These are phyloP conservation scores for Ascochyta viciae-villosae DNA, from an alignment of 2,329 filamentous ascomycete genomes.

Conservation along the genomic window DNA sequence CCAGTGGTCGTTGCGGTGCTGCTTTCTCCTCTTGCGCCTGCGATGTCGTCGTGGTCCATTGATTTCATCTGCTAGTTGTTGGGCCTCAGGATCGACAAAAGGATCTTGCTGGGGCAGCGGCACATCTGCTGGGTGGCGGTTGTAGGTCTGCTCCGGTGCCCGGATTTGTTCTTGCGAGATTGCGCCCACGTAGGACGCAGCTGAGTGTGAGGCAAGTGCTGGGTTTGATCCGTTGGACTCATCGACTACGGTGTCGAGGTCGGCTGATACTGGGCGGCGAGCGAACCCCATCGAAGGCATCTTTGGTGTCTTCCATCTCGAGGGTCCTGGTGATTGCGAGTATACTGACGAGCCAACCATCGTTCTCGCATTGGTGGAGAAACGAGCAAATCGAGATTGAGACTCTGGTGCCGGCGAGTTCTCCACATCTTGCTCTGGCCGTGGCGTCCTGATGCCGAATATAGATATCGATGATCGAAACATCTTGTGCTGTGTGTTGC, in stretches of 20 bases:
- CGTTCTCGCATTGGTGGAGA: slow-evolving; percentile 24
- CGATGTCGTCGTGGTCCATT: slow-evolving; percentile 49
- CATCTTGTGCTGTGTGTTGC: slow-evolving; percentile 31
- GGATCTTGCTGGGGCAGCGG: slow-evolving; percentile 23
- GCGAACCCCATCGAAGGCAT: slow-evolving; percentile 43
- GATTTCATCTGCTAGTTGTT: slow-evolving; percentile 56
- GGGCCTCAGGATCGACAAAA: slow-evolving; percentile 56
- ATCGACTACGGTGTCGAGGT: slow-evolving; percentile 32
- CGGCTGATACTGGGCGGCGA: slow-evolving; percentile 36
- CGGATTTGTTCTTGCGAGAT: slow-evolving; percentile 37
- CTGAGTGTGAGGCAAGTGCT: slow-evolving; percentile 45
- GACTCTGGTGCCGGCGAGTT: slow-evolving; percentile 29
- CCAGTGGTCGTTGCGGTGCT: slow-evolving; percentile 36
- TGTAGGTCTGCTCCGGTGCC: slow-evolving; percentile 32
- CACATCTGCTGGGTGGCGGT: slow-evolving; percentile 44
- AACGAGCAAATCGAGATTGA: slow-evolving; percentile 28
- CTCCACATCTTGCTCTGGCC: slow-evolving; percentile 38
- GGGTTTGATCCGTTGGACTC: slow-evolving; percentile 38
- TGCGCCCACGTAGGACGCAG: slow-evolving; percentile 43
- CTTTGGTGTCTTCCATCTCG: slow-evolving; percentile 43
- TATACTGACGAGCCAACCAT: slow-evolving; percentile 45
- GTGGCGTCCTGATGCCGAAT: slow-evolving; percentile 39
- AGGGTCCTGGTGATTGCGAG: slow-evolving; percentile 41
- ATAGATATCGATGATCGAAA: slow-evolving; percentile 40
- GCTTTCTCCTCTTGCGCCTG: slow-evolving; percentile 41